Evolutionary conservation across 2,329 filamentous ascomycete genomes (phyloP), one percentile per base, ranked within the genome.

Genomic region (Orbilia blumenaviensis): DNA sequence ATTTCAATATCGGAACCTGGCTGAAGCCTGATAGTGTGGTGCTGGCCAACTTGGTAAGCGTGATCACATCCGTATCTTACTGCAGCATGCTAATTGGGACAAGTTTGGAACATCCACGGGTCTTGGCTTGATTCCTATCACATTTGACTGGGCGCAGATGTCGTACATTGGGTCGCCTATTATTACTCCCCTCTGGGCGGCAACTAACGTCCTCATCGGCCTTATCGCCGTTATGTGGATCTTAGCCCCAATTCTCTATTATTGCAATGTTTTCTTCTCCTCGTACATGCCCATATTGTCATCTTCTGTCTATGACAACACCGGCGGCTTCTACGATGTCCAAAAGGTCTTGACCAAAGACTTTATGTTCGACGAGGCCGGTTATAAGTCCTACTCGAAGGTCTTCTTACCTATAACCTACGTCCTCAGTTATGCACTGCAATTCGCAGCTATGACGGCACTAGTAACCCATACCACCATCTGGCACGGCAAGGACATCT

Each of bases 131-230:
- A 93, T 96, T 77, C 93, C 93, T 0, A 82, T 96, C 80, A 96
- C 93, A 0, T 96, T 96, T 80, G 93, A 96, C 84, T 96, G 93
- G 93, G 91, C 92, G 0, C 93, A 96, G 81, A 90, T 96, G 77
- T 92, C 93, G 0, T 89, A 94, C 81, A 95, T 96, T 79, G 93
- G 93, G 14, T 95, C 92, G 2, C 93, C 91, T 0, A 85, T 96
- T 5, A 86, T 95, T 14, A 93, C 92, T 0, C 92, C 92, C 0
- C 95, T 94, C 82, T 93, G 92, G 92, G 91, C 92, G 42, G 90
- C 92, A 7, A 88, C 94, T 83, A 95, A 95, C 80, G 92, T 95
- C 38, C 88, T 95, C 27, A 91, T 90, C 71, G 92, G 92, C 3
- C 85, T 95, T 58, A 88, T 93, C 1, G 84, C 93, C 54, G 91